phyloP scores from a whole-genome alignment of 768 basidiomycete species.

The Paxillus involutus region DNA sequence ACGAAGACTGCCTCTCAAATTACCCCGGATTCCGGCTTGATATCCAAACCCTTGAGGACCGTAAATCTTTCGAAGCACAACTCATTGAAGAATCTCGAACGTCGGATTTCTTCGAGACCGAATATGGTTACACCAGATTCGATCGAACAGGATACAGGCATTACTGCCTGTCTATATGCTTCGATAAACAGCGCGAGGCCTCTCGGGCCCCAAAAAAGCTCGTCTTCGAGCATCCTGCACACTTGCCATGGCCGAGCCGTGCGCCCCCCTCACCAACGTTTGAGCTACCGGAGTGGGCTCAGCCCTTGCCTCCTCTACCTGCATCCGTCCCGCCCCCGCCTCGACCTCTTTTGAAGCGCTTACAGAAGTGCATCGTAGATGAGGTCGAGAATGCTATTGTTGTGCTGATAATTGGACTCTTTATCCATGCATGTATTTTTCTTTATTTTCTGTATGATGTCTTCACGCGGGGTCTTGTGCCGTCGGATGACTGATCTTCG shows the following conservation, averaged over 20 bases:
- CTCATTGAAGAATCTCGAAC: conserved; percentile 6
- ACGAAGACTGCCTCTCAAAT: conserved; percentile 29
- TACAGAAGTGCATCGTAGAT: conserved; percentile 21
- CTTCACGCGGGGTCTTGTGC: conserved; percentile 24
- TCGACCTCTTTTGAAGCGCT: conserved; percentile 10
- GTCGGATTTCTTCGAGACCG: conserved; percentile 29
- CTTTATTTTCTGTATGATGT: conserved; percentile 29
- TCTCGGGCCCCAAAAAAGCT: conserved; percentile 13
- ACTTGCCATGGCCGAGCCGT: conserved; percentile 17
- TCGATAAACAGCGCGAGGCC: conserved; percentile 29
- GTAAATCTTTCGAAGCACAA: conserved; percentile 7
- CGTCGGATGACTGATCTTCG: conserved; percentile 24
- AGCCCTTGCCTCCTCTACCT: background rate
- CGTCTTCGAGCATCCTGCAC: conserved; percentile 20
- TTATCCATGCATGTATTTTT: conserved; percentile 27
- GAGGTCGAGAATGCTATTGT: conserved; percentile 29
- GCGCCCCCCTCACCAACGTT: background rate
- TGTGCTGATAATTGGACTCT: conserved; percentile 23
- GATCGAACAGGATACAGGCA: conserved; percentile 25
- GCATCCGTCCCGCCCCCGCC: background rate
- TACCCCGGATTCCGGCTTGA: conserved; percentile 18
- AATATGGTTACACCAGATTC: conserved; percentile 26
- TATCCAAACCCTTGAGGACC: conserved; percentile 16
- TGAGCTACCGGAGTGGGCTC: background rate
- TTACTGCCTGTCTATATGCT: conserved; percentile 25